These are phyloP conservation scores for Pythium angustatum DNA, from an alignment of 352 stramenopile genomes.

Conservation along the genomic window DNA sequence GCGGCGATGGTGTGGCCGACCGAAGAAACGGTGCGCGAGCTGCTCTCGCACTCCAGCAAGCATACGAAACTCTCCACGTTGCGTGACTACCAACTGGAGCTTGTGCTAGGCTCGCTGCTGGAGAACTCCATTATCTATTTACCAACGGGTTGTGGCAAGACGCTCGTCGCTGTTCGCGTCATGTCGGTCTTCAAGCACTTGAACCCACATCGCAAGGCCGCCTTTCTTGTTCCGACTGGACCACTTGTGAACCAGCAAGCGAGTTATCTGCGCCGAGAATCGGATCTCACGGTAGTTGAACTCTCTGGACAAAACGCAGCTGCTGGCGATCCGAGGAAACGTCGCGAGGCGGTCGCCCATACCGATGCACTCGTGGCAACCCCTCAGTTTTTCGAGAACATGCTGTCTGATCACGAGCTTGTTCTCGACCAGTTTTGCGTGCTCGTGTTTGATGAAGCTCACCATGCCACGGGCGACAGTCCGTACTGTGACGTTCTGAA, in stretches of 20 bases:
- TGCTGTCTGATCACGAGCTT: slow-evolving; percentile 39
- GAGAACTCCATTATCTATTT: slow-evolving; percentile 84
- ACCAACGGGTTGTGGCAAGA: slow-evolving; percentile 77
- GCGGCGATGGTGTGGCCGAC: slow-evolving; percentile 30
- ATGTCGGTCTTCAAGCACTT: slow-evolving; percentile 62
- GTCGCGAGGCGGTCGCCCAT: slow-evolving; percentile 17
- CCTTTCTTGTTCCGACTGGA: slow-evolving; percentile 73
- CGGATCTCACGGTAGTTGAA: slow-evolving; percentile 48
- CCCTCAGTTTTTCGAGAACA: slow-evolving; percentile 71
- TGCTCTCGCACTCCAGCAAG: slow-evolving; percentile 15
- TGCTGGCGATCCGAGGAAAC: slow-evolving; percentile 9
- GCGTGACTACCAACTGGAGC: slow-evolving; percentile 67
- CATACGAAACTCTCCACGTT: slow-evolving; percentile 49
- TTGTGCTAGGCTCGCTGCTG: slow-evolving; percentile 62
- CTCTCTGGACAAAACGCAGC: slow-evolving; percentile 57
- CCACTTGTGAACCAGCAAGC: slow-evolving; percentile 80
- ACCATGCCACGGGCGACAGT: slow-evolving; percentile 66
- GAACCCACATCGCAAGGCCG: slow-evolving; percentile 54
- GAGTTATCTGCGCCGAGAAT: slow-evolving; percentile 67
- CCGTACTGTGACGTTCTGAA: slow-evolving; percentile 64
- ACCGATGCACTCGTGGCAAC: slow-evolving; percentile 59
- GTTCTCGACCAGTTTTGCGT: slow-evolving; percentile 59
- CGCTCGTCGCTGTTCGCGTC: slow-evolving; percentile 71
- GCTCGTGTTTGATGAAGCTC: slow-evolving; percentile 83
- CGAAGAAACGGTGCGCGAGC: slow-evolving; percentile 27